Conservation (phyloP, 2,329 filamentous ascomycete genomes). For the Sordariomycetes sp. region DNA sequence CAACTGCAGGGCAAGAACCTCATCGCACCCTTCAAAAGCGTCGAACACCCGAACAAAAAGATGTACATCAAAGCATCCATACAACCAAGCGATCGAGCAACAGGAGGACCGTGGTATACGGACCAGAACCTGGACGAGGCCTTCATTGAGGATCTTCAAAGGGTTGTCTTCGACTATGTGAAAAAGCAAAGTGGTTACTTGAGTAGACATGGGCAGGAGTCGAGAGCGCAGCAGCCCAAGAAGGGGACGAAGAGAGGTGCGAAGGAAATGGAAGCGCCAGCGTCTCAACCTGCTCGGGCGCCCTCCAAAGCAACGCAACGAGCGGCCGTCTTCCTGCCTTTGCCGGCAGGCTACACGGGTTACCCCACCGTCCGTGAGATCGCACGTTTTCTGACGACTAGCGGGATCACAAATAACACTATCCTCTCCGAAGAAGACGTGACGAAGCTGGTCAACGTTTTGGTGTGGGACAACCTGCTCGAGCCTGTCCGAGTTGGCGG, state of each 20-base stretch:
- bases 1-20: constrained; percentile 72
- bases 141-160: constrained; percentile 71
- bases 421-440: constrained; percentile 67
- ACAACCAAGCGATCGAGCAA: constrained; percentile 79
- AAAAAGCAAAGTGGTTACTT: constrained; percentile 63
- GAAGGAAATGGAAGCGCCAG: constrained; percentile 21
- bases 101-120: constrained; percentile 90
- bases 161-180: constrained; percentile 65
- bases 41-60: constrained; percentile 83
- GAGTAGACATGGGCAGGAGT: constrained; percentile 18
- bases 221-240: constrained; percentile 38
- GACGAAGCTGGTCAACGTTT: constrained; percentile 75
- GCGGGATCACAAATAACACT: constrained; percentile 63
- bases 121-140: constrained; percentile 83
- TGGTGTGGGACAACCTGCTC: constrained; percentile 80
- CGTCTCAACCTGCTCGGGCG: constrained; percentile 17
- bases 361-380: constrained; percentile 80
- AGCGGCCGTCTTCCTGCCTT: constrained; percentile 36
- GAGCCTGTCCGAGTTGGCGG: constrained; percentile 50
- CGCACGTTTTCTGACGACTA: constrained; percentile 61
- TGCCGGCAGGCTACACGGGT: constrained; percentile 58
- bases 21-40: constrained; percentile 83
- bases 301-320: constrained; percentile 11
- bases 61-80: constrained; percentile 91
- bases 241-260: constrained; percentile 48